Evolutionary conservation across 371 early-diverging fungal genomes (phyloP), one percentile per base, ranked within the genome.

Genomic region (Syncephalastrum sp.): DNA sequence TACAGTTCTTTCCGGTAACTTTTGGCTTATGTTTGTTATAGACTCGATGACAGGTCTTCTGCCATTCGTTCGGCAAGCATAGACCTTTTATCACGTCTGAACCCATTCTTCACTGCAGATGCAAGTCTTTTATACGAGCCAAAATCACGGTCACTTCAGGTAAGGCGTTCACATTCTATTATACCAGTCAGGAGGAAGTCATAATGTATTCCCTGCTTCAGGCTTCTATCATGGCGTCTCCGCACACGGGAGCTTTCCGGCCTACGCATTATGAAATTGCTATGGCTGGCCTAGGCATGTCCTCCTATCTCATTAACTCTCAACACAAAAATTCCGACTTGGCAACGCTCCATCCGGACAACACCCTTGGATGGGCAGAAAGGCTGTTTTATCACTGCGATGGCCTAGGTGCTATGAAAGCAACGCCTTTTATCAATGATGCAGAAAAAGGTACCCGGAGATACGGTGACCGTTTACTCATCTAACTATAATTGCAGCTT

Each of bases 221-320:
- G 63, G 66, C 44, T 27, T 53, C 57, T 8, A 65, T 78, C 4
- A 70, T 78, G 70, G 71, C 73, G 2, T 69, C 75, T 25, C 71
- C 79, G 5, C 73, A 78, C 43, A 78, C 79, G 4, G 79, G 79
- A 0, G 56, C 73, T 10, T 78, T 78, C 42, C 67, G 79, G 4
- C 79, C 79, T 16, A 59, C 69, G 13, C 79, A 78, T 41, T 78
- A 70, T 57, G 79, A 78, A 42, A 70, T 69, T 53, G 68, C 64
- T 7, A 71, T 75, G 74, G 59, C 57, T 16, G 61, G 66, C 43
- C 54, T 78, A 3, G 74, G 71, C 5, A 69, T 78, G 73, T 53
- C 61, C 4, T 50, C 65, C 16, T 55, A 64, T 47, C 55, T 78
- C 16, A 14, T 77, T 3, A 60, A 61, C 4, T 44, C 63, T 29